These are phyloP conservation scores for Cydonia oblonga DNA, from an alignment of 331 rosid species.

Conservation along the genomic window DNA sequence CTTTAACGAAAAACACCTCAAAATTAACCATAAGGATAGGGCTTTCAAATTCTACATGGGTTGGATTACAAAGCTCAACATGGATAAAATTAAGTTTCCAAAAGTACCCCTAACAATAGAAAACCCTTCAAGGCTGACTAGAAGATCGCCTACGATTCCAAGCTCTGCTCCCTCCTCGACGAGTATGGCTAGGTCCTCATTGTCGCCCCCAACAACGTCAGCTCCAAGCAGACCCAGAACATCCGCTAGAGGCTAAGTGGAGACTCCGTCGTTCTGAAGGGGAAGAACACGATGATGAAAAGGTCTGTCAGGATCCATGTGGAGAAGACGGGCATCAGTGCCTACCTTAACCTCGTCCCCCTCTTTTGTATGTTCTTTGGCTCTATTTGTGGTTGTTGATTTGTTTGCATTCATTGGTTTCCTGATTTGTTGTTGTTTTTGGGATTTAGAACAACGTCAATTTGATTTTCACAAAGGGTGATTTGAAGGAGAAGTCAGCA, in stretches of 20 bases:
- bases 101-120: not conserved
- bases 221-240: constrained; percentile 80
- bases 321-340: constrained; percentile 58
- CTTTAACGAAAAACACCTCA: not conserved
- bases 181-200: constrained; percentile 62
- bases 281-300: constrained; percentile 99
- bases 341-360: constrained; percentile 27
- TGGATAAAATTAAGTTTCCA: no score
- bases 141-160: constrained; percentile 62
- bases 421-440: not conserved
- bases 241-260: constrained; percentile 78
- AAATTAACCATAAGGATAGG: no score
- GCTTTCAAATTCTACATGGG: no score
- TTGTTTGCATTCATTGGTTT: not conserved
- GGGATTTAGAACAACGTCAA: constrained; percentile 63
- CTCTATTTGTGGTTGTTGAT: not conserved
- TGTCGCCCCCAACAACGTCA: constrained; percentile 83
- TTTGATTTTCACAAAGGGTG: constrained; percentile 75
- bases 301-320: constrained; percentile 59
- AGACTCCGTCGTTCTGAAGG: constrained; percentile 80
- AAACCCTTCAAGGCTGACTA: constrained; percentile 68
- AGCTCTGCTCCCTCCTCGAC: constrained; percentile 63
- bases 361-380: no score
- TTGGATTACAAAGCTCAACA: no score
- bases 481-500: constrained; percentile 87